Evolutionary conservation across 768 basidiomycete genomes (phyloP), one percentile per base, ranked within the genome.

Genomic region (Pleurotus djamor): DNA sequence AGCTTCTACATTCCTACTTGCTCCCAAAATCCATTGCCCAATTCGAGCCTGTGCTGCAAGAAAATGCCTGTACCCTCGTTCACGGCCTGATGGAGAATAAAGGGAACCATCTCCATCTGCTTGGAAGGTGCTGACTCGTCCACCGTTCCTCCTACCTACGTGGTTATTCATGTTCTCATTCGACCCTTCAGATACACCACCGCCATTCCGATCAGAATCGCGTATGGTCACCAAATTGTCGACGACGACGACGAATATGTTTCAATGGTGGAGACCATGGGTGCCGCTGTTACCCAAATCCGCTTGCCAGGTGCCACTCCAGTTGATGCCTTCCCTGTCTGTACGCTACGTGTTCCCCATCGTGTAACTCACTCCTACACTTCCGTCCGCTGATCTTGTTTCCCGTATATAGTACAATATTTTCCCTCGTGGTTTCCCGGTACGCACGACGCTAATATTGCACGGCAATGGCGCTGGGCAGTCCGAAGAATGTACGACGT

Each of bases 341-440:
- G 66, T 67, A 44, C 60, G 65, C 62, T 34, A 14, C 52, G 16
- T 12, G 9, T 12, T 17, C 7, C 7, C 45, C 45, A 47, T 47
- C 45, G 21, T 28, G 21, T 28, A 28, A 28, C n/a, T 47, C 45
- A 16, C 34, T 35, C 4, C 3, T 36, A 13, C 35, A 38, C n/a
- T 35, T 35, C 38, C 4, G 33, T 14, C 16, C 48, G 48, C 5
- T 50, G n/a, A 50, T 50, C 38, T 41, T 41, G n/a, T 41, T 41
- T 41, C n/a, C 9, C n/a, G 1, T 41, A 28, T 51, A 13, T 36
- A 79, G 78, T 79, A 52, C 73, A 69, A 64, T 67, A 77, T 52
- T 61, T 79, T 13, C 77, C 77, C 1, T 60, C 43, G 13, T 79
- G 77, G 77, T 48, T 75, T 9, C 78, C 78, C 28, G 78, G 77